Evolutionary conservation across 73 alveolate species (phyloP).

Genomic region (Paramecium sexaurelia): DNA sequence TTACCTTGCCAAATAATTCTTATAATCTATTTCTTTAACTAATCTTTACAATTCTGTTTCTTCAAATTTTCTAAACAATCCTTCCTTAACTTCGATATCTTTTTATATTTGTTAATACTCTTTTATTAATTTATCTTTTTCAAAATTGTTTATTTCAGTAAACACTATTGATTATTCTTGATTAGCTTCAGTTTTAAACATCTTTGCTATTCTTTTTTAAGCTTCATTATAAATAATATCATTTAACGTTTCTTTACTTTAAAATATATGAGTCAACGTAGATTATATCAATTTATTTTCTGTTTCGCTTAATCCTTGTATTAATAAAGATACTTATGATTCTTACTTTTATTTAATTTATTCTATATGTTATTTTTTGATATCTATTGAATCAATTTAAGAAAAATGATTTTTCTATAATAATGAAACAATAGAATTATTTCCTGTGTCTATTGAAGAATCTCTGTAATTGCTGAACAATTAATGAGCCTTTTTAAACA

Average conservation of each 20-base stretch:
- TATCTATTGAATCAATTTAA: slow-evolving; percentile 36
- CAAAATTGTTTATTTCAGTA: not conserved
- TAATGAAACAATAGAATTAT: slow-evolving; percentile 12
- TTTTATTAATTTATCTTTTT: slow-evolving; percentile 2
- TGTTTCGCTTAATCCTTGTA: not conserved
- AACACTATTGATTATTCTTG: slow-evolving; percentile 23
- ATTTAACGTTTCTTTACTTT: slow-evolving; percentile 25
- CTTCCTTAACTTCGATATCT: slow-evolving; percentile 34
- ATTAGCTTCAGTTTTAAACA: slow-evolving; percentile 35
- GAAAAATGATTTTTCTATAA: slow-evolving; percentile 33
- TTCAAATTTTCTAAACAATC: slow-evolving; percentile 1
- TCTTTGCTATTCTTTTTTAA: slow-evolving; percentile 6
- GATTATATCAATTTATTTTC: not conserved
- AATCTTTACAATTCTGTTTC: slow-evolving; percentile 38
- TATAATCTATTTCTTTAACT: slow-evolving; percentile 49
- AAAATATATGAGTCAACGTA: not conserved
- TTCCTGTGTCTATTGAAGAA: slow-evolving; percentile 38
- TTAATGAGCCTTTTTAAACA: slow-evolving; percentile 27
- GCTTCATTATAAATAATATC: slow-evolving; percentile 48
- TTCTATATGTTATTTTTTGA: not conserved
- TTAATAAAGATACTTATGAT: not conserved
- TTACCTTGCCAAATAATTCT: slow-evolving; percentile 26
- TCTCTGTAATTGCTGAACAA: not conserved
- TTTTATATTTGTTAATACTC: not conserved
- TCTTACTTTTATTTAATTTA: not conserved